Evolutionary conservation across 129 eudicot genomes (phyloP).

Genomic region (Helichrysum umbraculigerum): DNA sequence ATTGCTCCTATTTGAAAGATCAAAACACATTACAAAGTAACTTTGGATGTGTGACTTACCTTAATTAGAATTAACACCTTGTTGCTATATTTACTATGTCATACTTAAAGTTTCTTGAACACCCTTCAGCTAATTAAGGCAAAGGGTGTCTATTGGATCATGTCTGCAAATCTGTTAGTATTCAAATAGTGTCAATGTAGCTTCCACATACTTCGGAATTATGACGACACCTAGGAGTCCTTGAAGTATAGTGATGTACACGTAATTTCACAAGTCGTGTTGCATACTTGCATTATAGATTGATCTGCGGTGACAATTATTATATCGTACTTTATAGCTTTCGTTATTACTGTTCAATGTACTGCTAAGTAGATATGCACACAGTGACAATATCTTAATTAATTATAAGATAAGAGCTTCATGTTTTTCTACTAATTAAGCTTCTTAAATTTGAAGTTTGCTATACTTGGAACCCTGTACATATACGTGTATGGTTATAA

Average conservation of each 20-base stretch:
- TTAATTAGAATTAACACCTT: background rate
- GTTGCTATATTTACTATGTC: background rate
- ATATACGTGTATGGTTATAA: too few relatives aligned
- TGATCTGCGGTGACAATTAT: background rate
- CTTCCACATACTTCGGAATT: background rate
- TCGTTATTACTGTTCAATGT: background rate
- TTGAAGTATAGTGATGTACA: background rate
- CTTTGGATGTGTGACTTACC: background rate
- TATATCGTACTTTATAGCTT: background rate
- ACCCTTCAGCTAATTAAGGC: background rate
- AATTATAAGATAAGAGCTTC: background rate
- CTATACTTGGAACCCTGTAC: background rate
- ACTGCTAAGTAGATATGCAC: background rate
- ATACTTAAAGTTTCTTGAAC: background rate
- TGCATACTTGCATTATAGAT: background rate
- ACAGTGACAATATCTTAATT: background rate
- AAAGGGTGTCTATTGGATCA: background rate
- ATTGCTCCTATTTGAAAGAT: background rate
- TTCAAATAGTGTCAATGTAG: constrained; percentile 4
- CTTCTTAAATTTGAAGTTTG: background rate
- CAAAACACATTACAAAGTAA: background rate
- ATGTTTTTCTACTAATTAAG: background rate
- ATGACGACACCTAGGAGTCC: background rate
- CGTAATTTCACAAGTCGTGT: background rate
- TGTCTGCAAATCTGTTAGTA: background rate